These are phyloP conservation scores for Hordeum pubiflorum DNA, from an alignment of 202 grass and related monocot species.

Conservation along the genomic window DNA sequence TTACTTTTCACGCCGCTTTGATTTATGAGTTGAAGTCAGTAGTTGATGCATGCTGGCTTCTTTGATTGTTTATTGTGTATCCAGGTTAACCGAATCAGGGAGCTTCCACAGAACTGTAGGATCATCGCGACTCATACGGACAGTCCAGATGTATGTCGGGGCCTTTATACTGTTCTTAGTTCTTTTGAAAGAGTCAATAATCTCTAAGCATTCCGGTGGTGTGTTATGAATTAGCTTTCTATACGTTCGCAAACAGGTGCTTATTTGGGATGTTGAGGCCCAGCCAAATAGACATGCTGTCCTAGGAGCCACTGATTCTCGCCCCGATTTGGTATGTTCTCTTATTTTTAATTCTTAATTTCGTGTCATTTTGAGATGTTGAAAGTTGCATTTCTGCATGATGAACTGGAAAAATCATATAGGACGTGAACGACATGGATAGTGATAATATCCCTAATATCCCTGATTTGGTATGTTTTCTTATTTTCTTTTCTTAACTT, in stretches of 20 bases:
- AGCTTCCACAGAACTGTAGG: constrained; percentile 86
- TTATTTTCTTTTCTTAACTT: background rate
- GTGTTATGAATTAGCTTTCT: background rate
- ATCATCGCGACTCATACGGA: constrained; percentile 94
- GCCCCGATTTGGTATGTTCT: constrained; percentile 66
- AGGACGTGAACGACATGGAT: background rate
- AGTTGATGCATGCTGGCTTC: background rate
- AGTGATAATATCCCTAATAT: background rate
- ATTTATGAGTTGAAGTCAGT: background rate
- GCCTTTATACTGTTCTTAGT: background rate
- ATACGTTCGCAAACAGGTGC: constrained; percentile 45
- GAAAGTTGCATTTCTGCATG: background rate
- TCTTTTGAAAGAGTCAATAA: background rate
- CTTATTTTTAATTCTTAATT: constrained; percentile 26
- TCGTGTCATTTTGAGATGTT: constrained; percentile 30
- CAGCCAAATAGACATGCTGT: constrained; percentile 84
- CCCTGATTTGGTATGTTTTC: constrained; percentile 1
- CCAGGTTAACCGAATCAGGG: constrained; percentile 95
- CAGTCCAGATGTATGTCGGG: constrained; percentile 78
- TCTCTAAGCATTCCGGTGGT: background rate
- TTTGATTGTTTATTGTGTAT: constrained; percentile 12
- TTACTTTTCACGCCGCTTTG: background rate
- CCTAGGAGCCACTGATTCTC: constrained; percentile 58
- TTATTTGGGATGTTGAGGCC: constrained; percentile 83
- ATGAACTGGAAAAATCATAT: constrained; percentile 2